Conservation (phyloP, 345 rosid species). For the Eucalyptus pumila region DNA sequence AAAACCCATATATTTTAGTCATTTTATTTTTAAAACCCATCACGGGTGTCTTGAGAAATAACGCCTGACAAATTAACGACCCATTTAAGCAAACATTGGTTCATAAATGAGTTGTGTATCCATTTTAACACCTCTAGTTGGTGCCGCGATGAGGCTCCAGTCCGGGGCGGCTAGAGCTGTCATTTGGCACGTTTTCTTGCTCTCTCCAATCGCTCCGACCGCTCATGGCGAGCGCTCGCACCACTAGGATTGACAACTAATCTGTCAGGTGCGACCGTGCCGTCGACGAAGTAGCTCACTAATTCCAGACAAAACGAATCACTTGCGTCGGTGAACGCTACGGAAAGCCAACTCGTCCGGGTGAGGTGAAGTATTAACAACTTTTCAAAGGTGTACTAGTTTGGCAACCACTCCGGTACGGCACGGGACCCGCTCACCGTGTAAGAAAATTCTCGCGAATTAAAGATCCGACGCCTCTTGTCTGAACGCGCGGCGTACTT, state of each 20-base stretch:
- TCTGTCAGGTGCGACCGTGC: not conserved
- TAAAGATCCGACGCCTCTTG: not conserved
- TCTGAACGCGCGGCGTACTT: not conserved
- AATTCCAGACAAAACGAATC: not conserved
- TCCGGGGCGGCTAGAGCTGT: fast-evolving
- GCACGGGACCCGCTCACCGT: not conserved
- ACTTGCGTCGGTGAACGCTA: not conserved
- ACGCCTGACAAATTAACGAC: fast-evolving
- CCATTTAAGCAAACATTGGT: fast-evolving
- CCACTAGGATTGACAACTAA: not conserved
- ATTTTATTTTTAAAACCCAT: too few species aligned
- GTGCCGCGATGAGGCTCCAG: fast-evolving
- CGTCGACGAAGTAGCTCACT: not conserved
- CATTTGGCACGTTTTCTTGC: not conserved
- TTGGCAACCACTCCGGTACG: not conserved
- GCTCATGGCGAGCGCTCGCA: fast-evolving
- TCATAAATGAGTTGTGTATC: too few species aligned
- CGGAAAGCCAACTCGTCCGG: not conserved
- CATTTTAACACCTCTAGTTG: not conserved
- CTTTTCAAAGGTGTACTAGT: not conserved
- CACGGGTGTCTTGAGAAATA: fast-evolving
- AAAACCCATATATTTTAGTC: too few species aligned
- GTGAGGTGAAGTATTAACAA: not conserved
- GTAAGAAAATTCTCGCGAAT: not conserved
- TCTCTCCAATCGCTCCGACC: not conserved